These are phyloP conservation scores for Rhexocercosporidium sp. DNA, from an alignment of 2,329 filamentous ascomycete genomes.

Conservation along the genomic window DNA sequence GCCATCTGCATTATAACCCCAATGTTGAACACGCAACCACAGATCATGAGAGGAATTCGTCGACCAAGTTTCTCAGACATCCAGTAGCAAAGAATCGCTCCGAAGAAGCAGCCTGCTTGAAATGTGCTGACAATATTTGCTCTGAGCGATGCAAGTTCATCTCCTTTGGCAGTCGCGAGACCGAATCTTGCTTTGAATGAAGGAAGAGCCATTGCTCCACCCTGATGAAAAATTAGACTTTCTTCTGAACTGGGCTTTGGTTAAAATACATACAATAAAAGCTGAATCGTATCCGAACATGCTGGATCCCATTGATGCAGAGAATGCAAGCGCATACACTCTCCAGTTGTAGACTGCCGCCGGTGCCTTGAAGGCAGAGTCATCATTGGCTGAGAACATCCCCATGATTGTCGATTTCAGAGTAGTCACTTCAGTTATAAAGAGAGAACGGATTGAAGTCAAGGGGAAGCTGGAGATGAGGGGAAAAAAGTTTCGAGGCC, in stretches of 20 bases:
- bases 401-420: slow-evolving; percentile 9
- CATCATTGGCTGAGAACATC: slow-evolving; percentile 11
- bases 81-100: slow-evolving; percentile 55
- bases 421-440: neutral
- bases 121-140: slow-evolving; percentile 65
- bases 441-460: neutral
- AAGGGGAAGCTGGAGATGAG: neutral
- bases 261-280: slow-evolving; percentile 21
- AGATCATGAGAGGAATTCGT: slow-evolving; percentile 47
- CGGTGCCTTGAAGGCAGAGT: slow-evolving; percentile 14
- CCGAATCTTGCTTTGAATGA: slow-evolving; percentile 62
- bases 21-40: slow-evolving; percentile 44
- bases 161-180: slow-evolving; percentile 49
- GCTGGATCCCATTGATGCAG: slow-evolving; percentile 37
- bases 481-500: neutral
- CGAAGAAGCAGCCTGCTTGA: slow-evolving; percentile 68
- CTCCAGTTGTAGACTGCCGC: slow-evolving; percentile 40
- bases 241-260: neutral
- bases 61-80: slow-evolving; percentile 49
- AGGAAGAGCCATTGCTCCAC: slow-evolving; percentile 62
- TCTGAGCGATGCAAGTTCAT: slow-evolving; percentile 44
- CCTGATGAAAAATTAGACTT: slow-evolving; percentile 33
- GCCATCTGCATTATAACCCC: slow-evolving; percentile 35
- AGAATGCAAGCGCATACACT: slow-evolving; percentile 37
- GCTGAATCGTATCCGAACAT: slow-evolving; percentile 39